phyloP scores from a whole-genome alignment of 1,139 yeast genomes.

The Yamadazyma triangularis region DNA sequence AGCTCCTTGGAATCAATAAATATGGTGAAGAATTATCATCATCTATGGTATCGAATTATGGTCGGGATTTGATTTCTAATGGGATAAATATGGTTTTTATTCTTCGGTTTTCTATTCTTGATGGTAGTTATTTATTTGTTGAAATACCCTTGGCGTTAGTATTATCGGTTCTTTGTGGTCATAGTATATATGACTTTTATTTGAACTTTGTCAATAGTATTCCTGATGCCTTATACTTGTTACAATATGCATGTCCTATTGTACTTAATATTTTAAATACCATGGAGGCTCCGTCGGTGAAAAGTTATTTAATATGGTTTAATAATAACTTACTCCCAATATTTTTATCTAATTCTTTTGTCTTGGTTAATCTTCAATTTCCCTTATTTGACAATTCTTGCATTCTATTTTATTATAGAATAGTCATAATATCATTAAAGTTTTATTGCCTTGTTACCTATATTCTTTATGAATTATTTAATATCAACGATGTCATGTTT shows the following conservation, averaged over 20 bases:
- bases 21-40: neutral
- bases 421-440: slow-evolving; percentile 18
- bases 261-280: slow-evolving; percentile 4
- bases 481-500: slow-evolving; percentile 4
- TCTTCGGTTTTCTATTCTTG: slow-evolving; percentile 14
- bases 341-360: slow-evolving; percentile 24
- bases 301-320: slow-evolving; percentile 5
- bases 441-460: slow-evolving; percentile 24
- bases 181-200: too few relatives aligned
- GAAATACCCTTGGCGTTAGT: neutral
- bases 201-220: too few relatives aligned
- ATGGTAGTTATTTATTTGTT: slow-evolving; percentile 1
- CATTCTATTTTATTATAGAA: slow-evolving; percentile 9
- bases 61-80: slow-evolving; percentile 16
- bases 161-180: neutral
- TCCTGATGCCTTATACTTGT: slow-evolving; percentile 1
- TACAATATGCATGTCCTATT: slow-evolving; percentile 4
- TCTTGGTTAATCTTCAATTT: slow-evolving; percentile 15
- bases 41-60: neutral
- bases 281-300: slow-evolving; percentile 1
- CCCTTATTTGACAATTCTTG: slow-evolving; percentile 8
- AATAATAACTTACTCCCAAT: slow-evolving; percentile 26
- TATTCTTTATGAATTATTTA: slow-evolving; percentile 9
- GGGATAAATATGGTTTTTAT: slow-evolving; percentile 19
- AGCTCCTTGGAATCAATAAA: neutral